These are phyloP conservation scores for Aspergillus udagawae DNA, from an alignment of 2,329 filamentous ascomycete genomes.

Conservation along the genomic window DNA sequence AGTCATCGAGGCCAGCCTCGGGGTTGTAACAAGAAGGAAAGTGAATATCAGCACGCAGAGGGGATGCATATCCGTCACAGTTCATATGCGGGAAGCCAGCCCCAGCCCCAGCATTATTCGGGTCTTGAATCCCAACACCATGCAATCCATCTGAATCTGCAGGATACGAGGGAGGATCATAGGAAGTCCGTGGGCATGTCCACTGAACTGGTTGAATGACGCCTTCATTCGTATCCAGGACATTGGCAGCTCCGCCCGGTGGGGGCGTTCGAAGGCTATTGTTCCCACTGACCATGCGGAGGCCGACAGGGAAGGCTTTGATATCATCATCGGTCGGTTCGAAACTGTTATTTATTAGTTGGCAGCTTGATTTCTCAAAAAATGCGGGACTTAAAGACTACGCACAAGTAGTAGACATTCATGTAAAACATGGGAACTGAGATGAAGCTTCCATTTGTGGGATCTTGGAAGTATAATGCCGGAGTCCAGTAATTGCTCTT, in stretches of 20 bases:
- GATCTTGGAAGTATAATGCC: slow-evolving; percentile 60
- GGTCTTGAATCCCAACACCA: slow-evolving; percentile 14
- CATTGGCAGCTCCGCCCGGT: slow-evolving; percentile 48
- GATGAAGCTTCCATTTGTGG: slow-evolving; percentile 60
- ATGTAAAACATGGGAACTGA: slow-evolving; percentile 49
- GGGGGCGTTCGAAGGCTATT: slow-evolving; percentile 21
- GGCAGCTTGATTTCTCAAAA: too few species aligned
- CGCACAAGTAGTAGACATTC: slow-evolving; percentile 71
- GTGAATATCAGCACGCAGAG: slow-evolving; percentile 26
- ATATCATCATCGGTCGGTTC: slow-evolving; percentile 54
- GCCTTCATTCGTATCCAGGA: slow-evolving; percentile 9
- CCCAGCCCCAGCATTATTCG: slow-evolving; percentile 10
- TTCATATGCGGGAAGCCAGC: slow-evolving; percentile 16
- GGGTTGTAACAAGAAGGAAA: slow-evolving; percentile 33
- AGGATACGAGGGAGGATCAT: slow-evolving; percentile 11
- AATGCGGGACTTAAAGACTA: too few species aligned
- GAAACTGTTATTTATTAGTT: slow-evolving; percentile 12
- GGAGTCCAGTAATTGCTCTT: slow-evolving; percentile 76
- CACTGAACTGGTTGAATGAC: slow-evolving; percentile 15
- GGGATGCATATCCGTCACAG: slow-evolving; percentile 2
- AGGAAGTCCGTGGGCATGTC: slow-evolving; percentile 10
- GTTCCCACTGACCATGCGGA: slow-evolving; percentile 69
- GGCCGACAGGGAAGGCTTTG: slow-evolving; percentile 64
- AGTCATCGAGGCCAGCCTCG: slow-evolving; percentile 24
- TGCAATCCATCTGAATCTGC: slow-evolving; percentile 10